Evolutionary conservation across 257 asterid genomes (phyloP), one percentile per base, ranked within the genome.

Genomic region (Nicotiana sylvestris): DNA sequence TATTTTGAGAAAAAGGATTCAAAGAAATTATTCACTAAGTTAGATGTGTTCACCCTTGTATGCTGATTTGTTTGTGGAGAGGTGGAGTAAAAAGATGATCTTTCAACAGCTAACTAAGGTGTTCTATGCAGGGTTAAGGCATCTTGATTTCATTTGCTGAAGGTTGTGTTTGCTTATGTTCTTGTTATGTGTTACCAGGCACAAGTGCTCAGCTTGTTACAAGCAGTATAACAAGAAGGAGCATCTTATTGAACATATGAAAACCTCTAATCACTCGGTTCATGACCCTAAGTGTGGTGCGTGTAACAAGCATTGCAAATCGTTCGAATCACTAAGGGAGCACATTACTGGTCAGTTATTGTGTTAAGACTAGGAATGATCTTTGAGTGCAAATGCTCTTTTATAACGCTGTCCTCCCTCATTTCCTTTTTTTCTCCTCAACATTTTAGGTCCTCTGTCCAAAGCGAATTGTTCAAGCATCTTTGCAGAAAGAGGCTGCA

Each of bases 201-300:
- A 91, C 65, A 89, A 70, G 77, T 91, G 94, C 60, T 86, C 87
- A 62, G 93, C 93, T 72, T 89, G 93, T 87, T 91, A 85, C 87
- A 91, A 88, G 84, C 90, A 88, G 84, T 91, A 89, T 84, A 91
- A 91, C 88, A 85, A 88, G 86, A 90, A 82, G 88, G 89, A 88
- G 61, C 93, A 91, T 87, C 94, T 89, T 55, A 64, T 89, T 61
- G 90, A 87, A 37, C 92, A 87, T 82, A 89, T 91, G 89, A 84
- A 83, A 78, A 56, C 61, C 33, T 85, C 90, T 29, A 81, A 82
- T 82, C 94, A 91, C 81, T 91, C 92, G 1, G 80, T 85, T 81
- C 93, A 91, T 85, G 90, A 87, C 67, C 93, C 94, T 43, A 88
- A 87, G 61, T 91, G 93, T 68, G 92, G 86, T n/a, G 85, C 84